Base-by-base conservation (phyloP, 164 flowering plant species). In the Vitis cinerea region DNA sequence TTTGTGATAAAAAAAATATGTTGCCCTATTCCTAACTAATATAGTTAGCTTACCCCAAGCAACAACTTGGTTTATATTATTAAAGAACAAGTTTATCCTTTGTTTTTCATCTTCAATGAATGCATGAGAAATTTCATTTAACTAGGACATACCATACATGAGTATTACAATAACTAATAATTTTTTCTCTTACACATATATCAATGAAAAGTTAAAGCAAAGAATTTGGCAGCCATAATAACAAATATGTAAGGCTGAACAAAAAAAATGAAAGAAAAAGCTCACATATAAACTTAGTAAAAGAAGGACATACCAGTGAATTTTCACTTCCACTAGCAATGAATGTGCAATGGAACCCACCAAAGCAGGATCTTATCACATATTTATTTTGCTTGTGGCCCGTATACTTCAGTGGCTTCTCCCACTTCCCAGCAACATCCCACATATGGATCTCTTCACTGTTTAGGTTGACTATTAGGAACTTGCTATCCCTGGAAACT, bases 241-340 rank as follows among this genome's bases (percentile, higher is more conserved):
- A 6, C 44, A 37, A 6, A 37, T 37, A 37, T 37, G 44, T 37
- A 37, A 17, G 27, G 61, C 67, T 51, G 29, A 29, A 61, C 44
- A 16, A 56, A 8, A 56, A 37, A 49, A 48, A 63, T 1, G 16
- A 29, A 12, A 64, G 23, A 64, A 10, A 50, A 50, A 65, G 31
- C 44, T 37, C 44, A 37, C 44, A 37, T 31, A 31, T 37, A 19
- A 58, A 47, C 44, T 3, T 19, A 19, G 47, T 7, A 31, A 47
- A 31, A 63, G 56, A 75, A 72, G 60, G 44, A 37, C 74, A n/a
- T 81, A 95, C 99, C 93, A 89, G 79, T 59, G 97, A 82, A 83
- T 92, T 83, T 75, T 95, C 99, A 74, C 98, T 95, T 14, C 99
- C 98, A 71, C 98, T 91, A 74, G 98, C 98, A 57, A 95, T 86